Evolutionary conservation across 2,329 filamentous ascomycete genomes (phyloP).

Genomic region (Leptographium galeiforme): DNA sequence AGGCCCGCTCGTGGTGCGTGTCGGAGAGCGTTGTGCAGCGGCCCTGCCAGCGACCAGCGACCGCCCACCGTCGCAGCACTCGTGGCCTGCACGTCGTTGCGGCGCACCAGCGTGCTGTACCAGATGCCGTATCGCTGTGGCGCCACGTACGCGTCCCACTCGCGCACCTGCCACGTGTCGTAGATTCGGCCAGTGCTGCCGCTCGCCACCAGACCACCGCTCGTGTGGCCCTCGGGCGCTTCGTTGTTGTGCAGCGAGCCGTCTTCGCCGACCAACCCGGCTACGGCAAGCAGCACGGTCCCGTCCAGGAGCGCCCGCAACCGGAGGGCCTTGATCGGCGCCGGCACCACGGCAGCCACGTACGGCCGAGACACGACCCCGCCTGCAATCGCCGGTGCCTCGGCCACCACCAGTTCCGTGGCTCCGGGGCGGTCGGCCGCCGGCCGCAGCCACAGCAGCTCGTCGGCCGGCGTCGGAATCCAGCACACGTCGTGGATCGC

Average conservation of each 20-base stretch:
- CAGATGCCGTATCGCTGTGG: slow-evolving; percentile 22
- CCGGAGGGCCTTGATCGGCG: slow-evolving; percentile 19
- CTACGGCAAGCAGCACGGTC: slow-evolving; percentile 21
- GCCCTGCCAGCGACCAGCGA: slow-evolving; percentile 17
- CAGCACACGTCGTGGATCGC: slow-evolving; percentile 21
- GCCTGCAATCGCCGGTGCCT: neutral
- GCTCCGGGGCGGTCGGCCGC: slow-evolving; percentile 13
- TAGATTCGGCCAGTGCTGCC: slow-evolving; percentile 20
- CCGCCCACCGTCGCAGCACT: slow-evolving; percentile 4
- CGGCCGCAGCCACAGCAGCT: slow-evolving; percentile 20
- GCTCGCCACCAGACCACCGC: neutral
- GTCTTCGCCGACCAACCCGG: slow-evolving; percentile 19
- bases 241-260: slow-evolving; percentile 19
- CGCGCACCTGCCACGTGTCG: slow-evolving; percentile 19
- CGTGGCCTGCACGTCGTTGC: neutral
- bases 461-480: slow-evolving; percentile 18
- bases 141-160: slow-evolving; percentile 20
- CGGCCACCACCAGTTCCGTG: slow-evolving; percentile 19
- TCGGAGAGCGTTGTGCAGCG: slow-evolving; percentile 20
- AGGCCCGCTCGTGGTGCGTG: slow-evolving; percentile 14
- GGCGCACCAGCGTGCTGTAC: slow-evolving; percentile 21
- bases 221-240: neutral
- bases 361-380: slow-evolving; percentile 3
- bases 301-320: slow-evolving; percentile 21
- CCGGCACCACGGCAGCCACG: slow-evolving; percentile 19